phyloP scores from a whole-genome alignment of 805 yeast species.

The Wickerhamomyces bovis region DNA sequence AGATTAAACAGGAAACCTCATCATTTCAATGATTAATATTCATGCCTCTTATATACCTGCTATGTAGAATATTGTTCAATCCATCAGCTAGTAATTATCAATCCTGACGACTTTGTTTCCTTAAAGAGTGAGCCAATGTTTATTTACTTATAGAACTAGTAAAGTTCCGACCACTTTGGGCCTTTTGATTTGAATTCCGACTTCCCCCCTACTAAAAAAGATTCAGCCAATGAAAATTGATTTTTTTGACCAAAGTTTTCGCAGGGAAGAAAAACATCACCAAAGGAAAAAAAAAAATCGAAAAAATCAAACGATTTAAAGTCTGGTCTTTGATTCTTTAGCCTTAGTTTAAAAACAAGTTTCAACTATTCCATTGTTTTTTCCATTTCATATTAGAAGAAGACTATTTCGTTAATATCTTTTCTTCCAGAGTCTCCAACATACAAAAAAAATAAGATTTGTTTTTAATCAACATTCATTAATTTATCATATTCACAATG shows the following conservation, averaged over 20 bases:
- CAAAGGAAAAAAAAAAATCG: background rate
- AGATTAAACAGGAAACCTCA: background rate
- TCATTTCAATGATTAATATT: background rate
- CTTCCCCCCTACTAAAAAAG: background rate
- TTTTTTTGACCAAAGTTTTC: background rate
- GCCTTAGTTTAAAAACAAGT: background rate
- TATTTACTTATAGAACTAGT: too few relatives aligned
- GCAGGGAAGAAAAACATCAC: background rate
- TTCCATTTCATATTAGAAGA: background rate
- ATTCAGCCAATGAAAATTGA: background rate
- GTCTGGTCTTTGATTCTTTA: background rate
- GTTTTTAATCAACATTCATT: background rate
- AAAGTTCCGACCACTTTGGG: too few relatives aligned
- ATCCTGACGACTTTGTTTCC: too few relatives aligned
- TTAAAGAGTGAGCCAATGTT: too few relatives aligned
- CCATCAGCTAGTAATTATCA: too few relatives aligned
- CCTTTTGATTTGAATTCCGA: background rate
- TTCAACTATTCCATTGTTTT: background rate
- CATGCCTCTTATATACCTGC: too few relatives aligned
- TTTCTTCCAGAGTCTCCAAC: background rate
- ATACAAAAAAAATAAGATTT: background rate
- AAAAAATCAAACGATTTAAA: conserved; percentile 14
- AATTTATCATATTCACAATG: conserved; percentile 5
- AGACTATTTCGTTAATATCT: background rate
- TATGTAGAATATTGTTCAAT: too few relatives aligned